Base-by-base conservation (phyloP, 768 basidiomycete species). In the Mrakia gelida region DNA sequence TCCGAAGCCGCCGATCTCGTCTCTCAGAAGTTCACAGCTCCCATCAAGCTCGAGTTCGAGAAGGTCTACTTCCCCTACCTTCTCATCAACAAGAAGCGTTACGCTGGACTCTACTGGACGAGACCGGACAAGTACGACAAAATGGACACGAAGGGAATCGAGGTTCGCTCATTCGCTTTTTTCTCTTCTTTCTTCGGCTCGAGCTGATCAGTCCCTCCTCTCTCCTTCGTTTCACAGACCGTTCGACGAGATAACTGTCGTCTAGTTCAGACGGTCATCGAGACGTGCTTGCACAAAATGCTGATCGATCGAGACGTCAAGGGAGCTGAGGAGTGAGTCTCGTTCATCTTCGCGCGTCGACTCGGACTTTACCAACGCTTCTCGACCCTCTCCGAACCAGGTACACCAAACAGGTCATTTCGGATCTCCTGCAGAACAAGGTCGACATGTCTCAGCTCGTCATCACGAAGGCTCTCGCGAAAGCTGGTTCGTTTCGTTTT, bases 131-230 rank as follows among this genome's bases (percentile, higher is more conserved):
- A 94, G 83, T 96, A 92, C 81, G 97, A 99, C 85, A 98, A 98
- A 86, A 98, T 98, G 97, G 97, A 99, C 81, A 92, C 96, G 2
- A 99, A 99, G 86, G 97, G 97, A 82, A 98, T 99, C 77, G 97
- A 99, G 89, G 95, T 94, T 75, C 3, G 89, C 76, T 16, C 28
- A 30, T 5, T 5, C 21, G 21, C 26, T 32, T 21, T 62, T n/a
- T 5, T 18, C 54, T 18, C 56, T 65, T 34, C 28, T 7, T 41
- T n/a, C n/a, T n/a, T 32, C 34, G n/a, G 28, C 52, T 15, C 62
- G 34, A n/a, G n/a, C 74, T 78, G 56, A 79, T 23, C 16, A 16
- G 23, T 7, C 21, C 38, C 15, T 30, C n/a, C 18, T 23, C 21
- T 38, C 71, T 82, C 13, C 45, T 54, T 75, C 70, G 63, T 32